Evolutionary conservation across 495 filamentous ascomycete species (phyloP), one percentile per base, ranked within the genome.

Genomic region (Penicillium pancosmium): DNA sequence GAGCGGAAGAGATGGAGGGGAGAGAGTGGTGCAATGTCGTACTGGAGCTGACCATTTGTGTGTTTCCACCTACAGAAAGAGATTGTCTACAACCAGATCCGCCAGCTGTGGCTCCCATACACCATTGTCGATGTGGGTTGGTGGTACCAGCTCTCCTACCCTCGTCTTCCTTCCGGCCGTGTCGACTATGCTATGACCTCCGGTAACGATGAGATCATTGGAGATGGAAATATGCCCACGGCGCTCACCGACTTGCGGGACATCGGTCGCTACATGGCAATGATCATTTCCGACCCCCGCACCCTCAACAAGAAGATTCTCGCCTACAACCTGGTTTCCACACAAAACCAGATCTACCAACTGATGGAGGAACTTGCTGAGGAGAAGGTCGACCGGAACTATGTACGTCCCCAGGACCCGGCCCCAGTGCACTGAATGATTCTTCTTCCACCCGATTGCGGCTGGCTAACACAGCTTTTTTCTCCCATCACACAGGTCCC

Each of bases 71-170:
- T 35, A 33, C 54, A 82, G 79, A 86, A 86, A 77, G 79, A 84
- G 54, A 74, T 74, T 18, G 77, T 86, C 23, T 79, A 81, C 70
- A 78, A 83, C 55, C 77, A 81, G 55, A 77, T 86, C 65, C 79
- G 78, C 66, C 73, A 77, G 59, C 64, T 82, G 21, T 63, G 68
- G 53, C 71, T 86, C 25, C 81, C 82, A 25, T 87, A 84, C 71
- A 87, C 84, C 23, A 78, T 85, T 66, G 79, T 87, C 61, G 83
- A 86, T 60, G 77, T 85, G 44, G 84, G 84, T 49, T 85, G 76
- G 74, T 87, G 84, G 84, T 81, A 82, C 68, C 80, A 84, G 64
- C 66, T 84, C 48, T 69, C 75, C 5, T 79, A 80, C 57, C 82
- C 79, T 6, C 64, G 69, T 16, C 66, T 86, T 15, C 71, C 77